Percentiles rank a stretch among this genome's conserved stretches.
Conservation (phyloP, 441 rosid species). For the Sinapis alba region DNA sequence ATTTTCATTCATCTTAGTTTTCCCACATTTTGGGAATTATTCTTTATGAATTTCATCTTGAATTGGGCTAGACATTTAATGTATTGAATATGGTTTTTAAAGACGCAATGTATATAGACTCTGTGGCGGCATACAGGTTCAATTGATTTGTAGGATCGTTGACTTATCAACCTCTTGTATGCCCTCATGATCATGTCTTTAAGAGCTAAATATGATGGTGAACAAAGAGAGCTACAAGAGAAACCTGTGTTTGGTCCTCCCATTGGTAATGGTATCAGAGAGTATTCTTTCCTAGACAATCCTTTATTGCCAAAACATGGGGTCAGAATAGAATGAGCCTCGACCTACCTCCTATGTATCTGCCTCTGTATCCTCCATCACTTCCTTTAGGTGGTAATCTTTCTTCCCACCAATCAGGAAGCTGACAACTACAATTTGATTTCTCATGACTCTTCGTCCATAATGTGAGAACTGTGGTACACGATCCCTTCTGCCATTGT, state of each 20-base stretch:
- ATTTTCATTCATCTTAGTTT: not conserved
- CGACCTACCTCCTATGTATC: too few species aligned
- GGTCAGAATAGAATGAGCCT: too few species aligned
- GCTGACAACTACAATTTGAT: too few species aligned
- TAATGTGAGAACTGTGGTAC: too few species aligned
- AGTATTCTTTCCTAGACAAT: conserved; percentile 82
- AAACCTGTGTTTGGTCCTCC: conserved; percentile 86
- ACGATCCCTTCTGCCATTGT: too few species aligned
- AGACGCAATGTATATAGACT: conserved; percentile 39
- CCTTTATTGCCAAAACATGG: conserved; percentile 74
- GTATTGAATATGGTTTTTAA: not conserved
- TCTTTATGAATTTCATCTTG: not conserved
- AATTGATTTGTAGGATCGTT: conserved; percentile 56
- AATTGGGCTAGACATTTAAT: not conserved
- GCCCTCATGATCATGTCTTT: conserved; percentile 94
- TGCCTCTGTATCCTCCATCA: too few species aligned
- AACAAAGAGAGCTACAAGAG: conserved; percentile 54
- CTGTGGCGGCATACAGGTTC: conserved; percentile 92
- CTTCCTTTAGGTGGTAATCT: too few species aligned
- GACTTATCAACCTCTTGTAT: conserved; percentile 91
- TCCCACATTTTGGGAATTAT: not conserved
- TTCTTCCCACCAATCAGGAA: too few species aligned
- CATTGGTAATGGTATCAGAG: conserved; percentile 60
- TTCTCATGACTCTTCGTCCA: too few species aligned
- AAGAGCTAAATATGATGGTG: conserved; percentile 63